These are phyloP conservation scores for Crucihimalaya himalaica DNA, from an alignment of 345 rosid genomes.

Conservation along the genomic window DNA sequence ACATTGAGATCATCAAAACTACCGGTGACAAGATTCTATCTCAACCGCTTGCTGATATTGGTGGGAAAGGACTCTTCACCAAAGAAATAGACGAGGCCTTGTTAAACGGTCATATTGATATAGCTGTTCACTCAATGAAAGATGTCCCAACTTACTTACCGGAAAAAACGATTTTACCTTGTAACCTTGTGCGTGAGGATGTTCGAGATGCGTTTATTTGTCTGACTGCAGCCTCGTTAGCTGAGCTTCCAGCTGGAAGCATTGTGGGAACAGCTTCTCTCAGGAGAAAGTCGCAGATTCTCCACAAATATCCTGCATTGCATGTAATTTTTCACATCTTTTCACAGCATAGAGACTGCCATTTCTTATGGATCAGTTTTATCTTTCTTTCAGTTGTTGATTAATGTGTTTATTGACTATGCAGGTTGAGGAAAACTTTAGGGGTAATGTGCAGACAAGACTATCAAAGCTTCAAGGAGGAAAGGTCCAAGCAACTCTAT, in stretches of 20 bases:
- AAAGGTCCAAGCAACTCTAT: conserved; percentile 79
- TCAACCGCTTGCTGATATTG: conserved; percentile 97
- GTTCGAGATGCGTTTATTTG: conserved; percentile 95
- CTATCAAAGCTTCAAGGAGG: conserved; percentile 86
- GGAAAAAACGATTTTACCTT: conserved; percentile 77
- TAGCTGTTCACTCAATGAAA: conserved; percentile 98
- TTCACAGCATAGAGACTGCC: background rate
- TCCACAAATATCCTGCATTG: conserved; percentile 80
- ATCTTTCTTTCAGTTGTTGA: background rate
- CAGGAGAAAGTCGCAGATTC: conserved; percentile 93
- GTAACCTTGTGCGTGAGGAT: conserved; percentile 93
- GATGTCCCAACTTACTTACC: conserved; percentile 98
- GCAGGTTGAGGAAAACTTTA: conserved; percentile 87
- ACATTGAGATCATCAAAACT: conserved; percentile 89
- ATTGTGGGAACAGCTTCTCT: conserved; percentile 96
- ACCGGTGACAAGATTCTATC: conserved; percentile 91
- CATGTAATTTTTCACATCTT: conserved; percentile 48
- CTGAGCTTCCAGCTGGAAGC: conserved; percentile 86
- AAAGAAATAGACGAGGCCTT: conserved; percentile 97
- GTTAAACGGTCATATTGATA: conserved; percentile 81
- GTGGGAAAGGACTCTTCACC: conserved; percentile 97
- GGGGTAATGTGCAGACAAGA: conserved; percentile 97
- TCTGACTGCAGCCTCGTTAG: conserved; percentile 56
- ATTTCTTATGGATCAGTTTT: conserved; percentile 16
- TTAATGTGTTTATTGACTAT: background rate